Conservation (phyloP, 2,329 filamentous ascomycete species). For the Ophiocordyceps unilateralis region DNA sequence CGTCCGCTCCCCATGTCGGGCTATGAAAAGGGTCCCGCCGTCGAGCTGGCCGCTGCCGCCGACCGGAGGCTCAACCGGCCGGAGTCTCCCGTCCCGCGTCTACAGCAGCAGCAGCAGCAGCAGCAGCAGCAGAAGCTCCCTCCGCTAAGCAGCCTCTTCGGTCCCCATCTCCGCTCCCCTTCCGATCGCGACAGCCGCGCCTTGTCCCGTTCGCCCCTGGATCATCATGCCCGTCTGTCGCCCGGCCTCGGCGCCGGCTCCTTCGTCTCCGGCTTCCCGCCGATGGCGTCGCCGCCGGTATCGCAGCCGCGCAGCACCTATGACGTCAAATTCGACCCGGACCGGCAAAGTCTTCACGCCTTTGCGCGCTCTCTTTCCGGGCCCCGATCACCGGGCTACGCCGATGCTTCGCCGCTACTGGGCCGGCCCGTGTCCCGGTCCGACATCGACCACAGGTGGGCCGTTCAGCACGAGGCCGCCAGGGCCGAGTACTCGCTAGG, state of each 20-base stretch:
- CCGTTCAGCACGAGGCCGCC: constrained; percentile 20
- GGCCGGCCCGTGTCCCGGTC: constrained; percentile 16
- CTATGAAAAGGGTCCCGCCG: constrained; percentile 31
- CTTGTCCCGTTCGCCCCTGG: constrained; percentile 26
- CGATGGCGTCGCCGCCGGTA: constrained; percentile 15
- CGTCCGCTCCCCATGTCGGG: constrained; percentile 39
- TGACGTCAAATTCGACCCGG: constrained; percentile 26
- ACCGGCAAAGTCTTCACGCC: constrained; percentile 16
- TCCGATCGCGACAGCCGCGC: constrained; percentile 27
- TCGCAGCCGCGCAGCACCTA: constrained; percentile 28
- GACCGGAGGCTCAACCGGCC: constrained; percentile 14
- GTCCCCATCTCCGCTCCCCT: constrained; percentile 28
- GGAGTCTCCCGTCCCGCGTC: not conserved
- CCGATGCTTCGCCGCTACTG: constrained; percentile 17
- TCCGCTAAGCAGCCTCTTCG: constrained; percentile 39
- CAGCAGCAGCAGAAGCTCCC: constrained; percentile 31
- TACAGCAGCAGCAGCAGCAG: not conserved
- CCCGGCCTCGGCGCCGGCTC: too few relatives aligned
- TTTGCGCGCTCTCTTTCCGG: constrained; percentile 20
- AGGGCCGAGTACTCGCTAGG: constrained; percentile 28
- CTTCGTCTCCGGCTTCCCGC: constrained; percentile 31
- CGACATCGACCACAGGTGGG: constrained; percentile 21
- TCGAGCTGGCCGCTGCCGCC: constrained; percentile 28
- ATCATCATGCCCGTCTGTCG: constrained; percentile 22
- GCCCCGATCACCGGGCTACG: constrained; percentile 26